Percentiles rank a stretch among this genome's conserved stretches.
Evolutionary conservation across 73 alveolate species (phyloP).

Genomic region (Durusdinium trenchii): DNA sequence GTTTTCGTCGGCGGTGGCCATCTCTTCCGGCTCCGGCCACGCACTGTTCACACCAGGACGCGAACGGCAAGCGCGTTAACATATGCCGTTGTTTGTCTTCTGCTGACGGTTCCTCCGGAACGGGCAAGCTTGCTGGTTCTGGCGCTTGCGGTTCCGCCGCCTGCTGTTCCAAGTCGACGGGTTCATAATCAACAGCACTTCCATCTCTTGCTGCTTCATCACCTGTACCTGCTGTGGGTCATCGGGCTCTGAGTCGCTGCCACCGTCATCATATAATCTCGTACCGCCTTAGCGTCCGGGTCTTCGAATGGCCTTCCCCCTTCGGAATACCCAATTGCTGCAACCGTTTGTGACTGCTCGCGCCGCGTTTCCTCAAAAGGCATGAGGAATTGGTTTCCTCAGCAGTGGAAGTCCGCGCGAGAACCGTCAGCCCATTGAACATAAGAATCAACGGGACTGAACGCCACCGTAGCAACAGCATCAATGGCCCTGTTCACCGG

Average conservation of each 20-base stretch:
- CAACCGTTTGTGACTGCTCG: not conserved
- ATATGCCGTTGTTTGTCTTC: not conserved
- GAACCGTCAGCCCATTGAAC: not conserved
- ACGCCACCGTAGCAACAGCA: not conserved
- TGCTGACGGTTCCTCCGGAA: not conserved
- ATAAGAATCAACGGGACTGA: not conserved
- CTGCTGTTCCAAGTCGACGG: not conserved
- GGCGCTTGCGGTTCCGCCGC: not conserved
- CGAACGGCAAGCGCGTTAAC: not conserved
- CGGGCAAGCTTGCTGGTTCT: not conserved
- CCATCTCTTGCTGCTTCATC: not conserved
- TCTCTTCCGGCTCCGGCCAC: constrained; percentile 5
- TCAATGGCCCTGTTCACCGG: too few relatives aligned
- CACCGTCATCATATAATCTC: not conserved
- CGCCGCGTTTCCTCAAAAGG: not conserved
- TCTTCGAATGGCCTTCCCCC: not conserved
- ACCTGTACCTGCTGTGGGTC: not conserved
- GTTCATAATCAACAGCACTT: not conserved
- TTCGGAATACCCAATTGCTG: not conserved
- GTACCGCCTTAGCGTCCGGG: not conserved
- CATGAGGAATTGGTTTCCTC: too few relatives aligned
- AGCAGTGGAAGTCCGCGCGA: too few relatives aligned
- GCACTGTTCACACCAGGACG: not conserved
- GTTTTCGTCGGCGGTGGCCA: not conserved
- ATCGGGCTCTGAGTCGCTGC: not conserved